Evolutionary conservation across 2,329 filamentous ascomycete species (phyloP).

Genomic region (Ascochyta koolunga): DNA sequence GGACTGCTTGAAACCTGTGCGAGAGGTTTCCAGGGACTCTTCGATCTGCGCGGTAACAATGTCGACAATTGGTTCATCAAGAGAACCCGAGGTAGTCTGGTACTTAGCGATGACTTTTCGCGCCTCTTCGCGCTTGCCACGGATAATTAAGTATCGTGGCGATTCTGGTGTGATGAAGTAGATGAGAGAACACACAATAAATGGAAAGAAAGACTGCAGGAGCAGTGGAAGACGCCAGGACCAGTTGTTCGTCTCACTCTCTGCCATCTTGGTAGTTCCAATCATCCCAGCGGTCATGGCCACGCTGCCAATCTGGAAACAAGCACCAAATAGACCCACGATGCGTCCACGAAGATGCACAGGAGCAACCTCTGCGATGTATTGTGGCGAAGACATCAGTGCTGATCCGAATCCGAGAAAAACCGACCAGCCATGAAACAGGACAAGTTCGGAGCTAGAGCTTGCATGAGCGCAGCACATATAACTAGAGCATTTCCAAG

Average conservation of each 20-base stretch:
- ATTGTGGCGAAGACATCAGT: conserved; percentile 49
- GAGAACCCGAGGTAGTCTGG: conserved; percentile 50
- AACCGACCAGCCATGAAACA: conserved; percentile 50
- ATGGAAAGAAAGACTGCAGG: conserved; percentile 57
- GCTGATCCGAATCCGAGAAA: conserved; percentile 48
- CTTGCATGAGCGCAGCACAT: conserved; percentile 52
- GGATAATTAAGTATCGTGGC: conserved; percentile 51
- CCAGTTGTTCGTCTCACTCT: conserved; percentile 21
- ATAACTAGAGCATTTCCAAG: conserved; percentile 55
- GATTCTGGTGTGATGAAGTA: conserved; percentile 39
- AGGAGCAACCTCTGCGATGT: conserved; percentile 47
- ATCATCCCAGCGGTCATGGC: conserved; percentile 54
- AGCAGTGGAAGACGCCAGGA: conserved; percentile 42
- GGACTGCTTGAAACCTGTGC: conserved; percentile 45
- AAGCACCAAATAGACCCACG: conserved; percentile 57
- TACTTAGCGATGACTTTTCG: conserved; percentile 42
- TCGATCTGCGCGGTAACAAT: conserved; percentile 54
- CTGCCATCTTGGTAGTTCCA: conserved; percentile 46
- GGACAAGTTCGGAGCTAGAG: conserved; percentile 27
- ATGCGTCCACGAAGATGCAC: conserved; percentile 50
- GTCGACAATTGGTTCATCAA: conserved; percentile 51
- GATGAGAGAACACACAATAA: conserved; percentile 46
- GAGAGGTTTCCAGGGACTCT: conserved; percentile 51
- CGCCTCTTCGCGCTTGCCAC: conserved; percentile 23
- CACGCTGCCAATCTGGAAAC: conserved; percentile 54